phyloP scores from a whole-genome alignment of 768 basidiomycete genomes.

The Mycena albidolilacea region DNA sequence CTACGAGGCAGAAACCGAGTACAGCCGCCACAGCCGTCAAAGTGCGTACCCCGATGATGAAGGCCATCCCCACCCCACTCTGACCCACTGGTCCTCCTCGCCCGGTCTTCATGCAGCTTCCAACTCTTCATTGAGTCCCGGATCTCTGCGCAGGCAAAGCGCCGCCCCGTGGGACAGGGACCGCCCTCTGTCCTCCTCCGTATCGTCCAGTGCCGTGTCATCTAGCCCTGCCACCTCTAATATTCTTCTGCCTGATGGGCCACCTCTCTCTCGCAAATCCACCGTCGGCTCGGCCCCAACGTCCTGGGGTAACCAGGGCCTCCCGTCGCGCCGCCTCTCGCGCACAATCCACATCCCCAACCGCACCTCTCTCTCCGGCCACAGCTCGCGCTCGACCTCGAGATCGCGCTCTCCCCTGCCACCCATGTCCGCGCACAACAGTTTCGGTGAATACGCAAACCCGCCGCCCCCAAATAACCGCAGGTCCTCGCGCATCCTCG shows the following conservation, averaged over 20 bases:
- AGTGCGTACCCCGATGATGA: constrained; percentile 76
- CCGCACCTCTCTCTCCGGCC: constrained; percentile 77
- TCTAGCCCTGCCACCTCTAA: constrained; percentile 75
- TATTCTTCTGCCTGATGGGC: constrained; percentile 73
- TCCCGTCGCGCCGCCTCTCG: constrained; percentile 85
- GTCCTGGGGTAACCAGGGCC: constrained; percentile 69
- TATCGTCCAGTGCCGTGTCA: constrained; percentile 68
- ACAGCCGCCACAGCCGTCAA: constrained; percentile 77
- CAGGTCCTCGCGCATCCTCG: constrained; percentile 85
- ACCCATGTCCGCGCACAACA: constrained; percentile 72
- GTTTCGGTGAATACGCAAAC: constrained; percentile 70
- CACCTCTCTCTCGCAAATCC: constrained; percentile 75
- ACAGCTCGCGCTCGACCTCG: constrained; percentile 94
- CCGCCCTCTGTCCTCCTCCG: constrained; percentile 63
- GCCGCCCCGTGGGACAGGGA: constrained; percentile 76
- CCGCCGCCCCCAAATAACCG: constrained; percentile 67
- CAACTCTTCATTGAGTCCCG: constrained; percentile 75
- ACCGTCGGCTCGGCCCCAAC: constrained; percentile 59
- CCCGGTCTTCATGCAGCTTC: constrained; percentile 76
- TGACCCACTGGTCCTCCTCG: constrained; percentile 70
- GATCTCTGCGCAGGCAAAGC: constrained; percentile 76
- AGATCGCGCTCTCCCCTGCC: constrained; percentile 95
- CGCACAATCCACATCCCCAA: constrained; percentile 85
- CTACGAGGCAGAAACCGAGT: constrained; percentile 84
- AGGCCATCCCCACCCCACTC: constrained; percentile 52